Conservation (phyloP, 805 yeast species). For the Saturnispora serradocipensis region DNA sequence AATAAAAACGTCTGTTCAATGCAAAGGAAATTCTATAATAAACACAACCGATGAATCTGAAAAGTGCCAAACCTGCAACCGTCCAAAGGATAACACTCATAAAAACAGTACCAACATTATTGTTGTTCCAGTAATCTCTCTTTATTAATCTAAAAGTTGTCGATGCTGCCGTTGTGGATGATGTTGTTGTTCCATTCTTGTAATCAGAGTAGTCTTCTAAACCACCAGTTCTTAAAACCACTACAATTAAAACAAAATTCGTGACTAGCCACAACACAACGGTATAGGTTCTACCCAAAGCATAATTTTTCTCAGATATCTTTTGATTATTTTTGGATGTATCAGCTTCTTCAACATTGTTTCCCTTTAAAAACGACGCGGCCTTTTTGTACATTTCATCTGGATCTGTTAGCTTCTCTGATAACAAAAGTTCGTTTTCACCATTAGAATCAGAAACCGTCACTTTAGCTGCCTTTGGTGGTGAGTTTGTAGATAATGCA, state of each 20-base stretch:
- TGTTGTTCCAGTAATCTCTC: conserved; percentile 16
- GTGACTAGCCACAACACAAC: conserved; percentile 82
- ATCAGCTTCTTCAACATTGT: conserved; percentile 34
- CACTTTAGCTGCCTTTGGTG: conserved; percentile 48
- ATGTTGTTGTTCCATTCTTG: conserved; percentile 10
- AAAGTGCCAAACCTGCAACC: conserved; percentile 77
- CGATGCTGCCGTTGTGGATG: conserved; percentile 25
- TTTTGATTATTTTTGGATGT: conserved; percentile 26
- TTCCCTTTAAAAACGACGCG: conserved; percentile 20
- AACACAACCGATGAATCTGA: conserved; percentile 67
- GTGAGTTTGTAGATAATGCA: conserved; percentile 47
- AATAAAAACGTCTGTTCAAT: conserved; percentile 18
- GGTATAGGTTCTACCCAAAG: conserved; percentile 78
- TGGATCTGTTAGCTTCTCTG: conserved; percentile 26
- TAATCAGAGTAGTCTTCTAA: conserved; percentile 33
- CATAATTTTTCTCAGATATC: conserved; percentile 58
- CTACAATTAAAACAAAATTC: conserved; percentile 68
- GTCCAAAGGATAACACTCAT: conserved; percentile 84
- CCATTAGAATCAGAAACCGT: conserved; percentile 8
- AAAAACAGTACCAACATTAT: conserved; percentile 35
- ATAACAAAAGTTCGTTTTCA: conserved; percentile 18
- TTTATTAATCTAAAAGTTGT: conserved; percentile 23
- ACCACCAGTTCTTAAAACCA: conserved; percentile 81
- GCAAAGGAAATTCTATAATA: conserved; percentile 32
- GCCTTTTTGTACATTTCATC: conserved; percentile 23